Evolutionary conservation across 2,329 filamentous ascomycete species (phyloP).

Genomic region (Cordyceps tenuipes): DNA sequence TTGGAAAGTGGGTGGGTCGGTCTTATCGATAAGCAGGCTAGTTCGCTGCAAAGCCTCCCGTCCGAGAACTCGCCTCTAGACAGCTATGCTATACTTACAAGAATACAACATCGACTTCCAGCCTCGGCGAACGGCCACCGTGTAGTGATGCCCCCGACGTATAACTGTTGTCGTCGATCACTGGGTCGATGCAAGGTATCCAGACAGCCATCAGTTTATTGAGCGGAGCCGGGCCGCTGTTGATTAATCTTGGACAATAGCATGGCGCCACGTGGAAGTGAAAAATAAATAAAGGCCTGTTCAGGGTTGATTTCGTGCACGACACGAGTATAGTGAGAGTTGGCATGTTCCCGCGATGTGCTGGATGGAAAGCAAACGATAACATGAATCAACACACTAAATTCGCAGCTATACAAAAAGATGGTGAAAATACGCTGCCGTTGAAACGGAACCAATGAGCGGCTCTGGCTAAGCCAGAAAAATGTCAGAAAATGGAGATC

Average conservation of each 20-base stretch:
- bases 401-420: background rate
- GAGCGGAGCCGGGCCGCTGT: no score
- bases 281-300: background rate
- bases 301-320: no score
- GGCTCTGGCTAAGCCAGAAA: background rate
- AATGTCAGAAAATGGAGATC: background rate
- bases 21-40: constrained; percentile 7
- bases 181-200: no score
- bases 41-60: no score
- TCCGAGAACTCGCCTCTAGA: no score
- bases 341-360: no score
- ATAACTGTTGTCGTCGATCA: no score
- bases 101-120: constrained; percentile 75
- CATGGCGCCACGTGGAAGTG: background rate
- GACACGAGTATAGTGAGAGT: no score
- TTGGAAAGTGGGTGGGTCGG: background rate
- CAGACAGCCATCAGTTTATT: no score
- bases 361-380: background rate
- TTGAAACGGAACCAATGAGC: background rate
- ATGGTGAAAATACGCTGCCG: background rate
- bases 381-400: background rate
- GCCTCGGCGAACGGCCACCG: constrained; percentile 45
- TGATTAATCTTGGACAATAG: no score
- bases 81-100: no score
- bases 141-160: no score